These are phyloP conservation scores for Daldinia decipiens DNA, from an alignment of 495 filamentous ascomycete genomes.

Conservation along the genomic window DNA sequence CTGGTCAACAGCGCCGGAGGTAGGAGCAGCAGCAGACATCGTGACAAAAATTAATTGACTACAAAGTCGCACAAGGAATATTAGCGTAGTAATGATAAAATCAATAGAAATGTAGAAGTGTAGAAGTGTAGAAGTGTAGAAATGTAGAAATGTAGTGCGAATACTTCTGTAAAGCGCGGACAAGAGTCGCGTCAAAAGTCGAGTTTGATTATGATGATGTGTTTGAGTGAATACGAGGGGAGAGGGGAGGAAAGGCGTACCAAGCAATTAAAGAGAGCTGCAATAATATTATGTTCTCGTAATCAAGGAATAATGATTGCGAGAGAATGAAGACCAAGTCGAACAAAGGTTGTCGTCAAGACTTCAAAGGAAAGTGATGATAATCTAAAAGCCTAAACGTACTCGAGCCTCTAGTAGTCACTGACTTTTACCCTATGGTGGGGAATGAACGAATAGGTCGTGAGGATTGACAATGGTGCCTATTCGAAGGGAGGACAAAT, in stretches of 20 bases:
- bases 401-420: conserved; percentile 30
- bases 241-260: conserved; percentile 17
- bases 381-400: conserved; percentile 27
- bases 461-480: conserved; percentile 18
- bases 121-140: too few relatives aligned
- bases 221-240: not conserved
- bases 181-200: conserved; percentile 2
- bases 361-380: conserved; percentile 30
- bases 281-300: conserved; percentile 28
- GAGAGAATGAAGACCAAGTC: conserved; percentile 31
- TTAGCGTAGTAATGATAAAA: conserved; percentile 17
- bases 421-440: not conserved
- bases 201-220: not conserved
- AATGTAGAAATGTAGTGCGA: not conserved
- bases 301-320: conserved; percentile 26
- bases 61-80: not conserved
- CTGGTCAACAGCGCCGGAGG: conserved; percentile 74
- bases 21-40: conserved; percentile 72
- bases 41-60: conserved; percentile 46
- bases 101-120: not conserved
- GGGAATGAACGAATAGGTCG: conserved; percentile 23
- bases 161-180: conserved; percentile 1
- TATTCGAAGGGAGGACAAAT: conserved; percentile 27
- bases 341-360: conserved; percentile 37
- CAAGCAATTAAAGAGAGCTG: conserved; percentile 28